Evolutionary conservation across 2,329 filamentous ascomycete species (phyloP).

Genomic region (Colletotrichum sp.): DNA sequence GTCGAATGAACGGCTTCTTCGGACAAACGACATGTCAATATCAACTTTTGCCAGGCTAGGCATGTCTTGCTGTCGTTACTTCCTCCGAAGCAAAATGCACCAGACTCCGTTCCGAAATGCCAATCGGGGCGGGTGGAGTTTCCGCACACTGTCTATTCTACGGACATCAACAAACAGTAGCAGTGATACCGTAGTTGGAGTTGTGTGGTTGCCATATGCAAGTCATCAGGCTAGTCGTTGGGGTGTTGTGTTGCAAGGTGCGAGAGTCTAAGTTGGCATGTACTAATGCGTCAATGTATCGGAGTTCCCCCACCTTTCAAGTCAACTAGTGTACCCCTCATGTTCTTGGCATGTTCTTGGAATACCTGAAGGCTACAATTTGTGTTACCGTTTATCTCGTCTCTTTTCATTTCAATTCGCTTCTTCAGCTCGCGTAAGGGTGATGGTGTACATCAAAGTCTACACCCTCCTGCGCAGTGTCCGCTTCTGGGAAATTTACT

Average conservation of each 20-base stretch:
- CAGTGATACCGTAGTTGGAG: not conserved
- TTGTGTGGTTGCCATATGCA: not conserved
- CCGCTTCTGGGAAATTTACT: not conserved
- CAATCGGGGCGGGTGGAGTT: not conserved
- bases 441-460: not conserved
- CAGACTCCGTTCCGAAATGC: not conserved
- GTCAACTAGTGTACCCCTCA: not conserved
- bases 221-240: not conserved
- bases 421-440: not conserved
- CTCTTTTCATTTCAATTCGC: not conserved
- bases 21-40: not conserved
- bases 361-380: not conserved
- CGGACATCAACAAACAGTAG: not conserved
- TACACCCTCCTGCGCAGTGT: not conserved
- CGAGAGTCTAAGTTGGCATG: not conserved
- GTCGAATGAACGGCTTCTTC: not conserved
- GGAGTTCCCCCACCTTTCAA: not conserved
- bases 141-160: not conserved
- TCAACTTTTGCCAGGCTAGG: not conserved
- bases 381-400: not conserved
- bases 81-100: not conserved
- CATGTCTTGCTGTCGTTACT: not conserved
- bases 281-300: not conserved
- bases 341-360: not conserved
- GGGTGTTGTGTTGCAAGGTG: not conserved